Conservation (phyloP, 441 rosid species). For the Erodium trifolium region DNA sequence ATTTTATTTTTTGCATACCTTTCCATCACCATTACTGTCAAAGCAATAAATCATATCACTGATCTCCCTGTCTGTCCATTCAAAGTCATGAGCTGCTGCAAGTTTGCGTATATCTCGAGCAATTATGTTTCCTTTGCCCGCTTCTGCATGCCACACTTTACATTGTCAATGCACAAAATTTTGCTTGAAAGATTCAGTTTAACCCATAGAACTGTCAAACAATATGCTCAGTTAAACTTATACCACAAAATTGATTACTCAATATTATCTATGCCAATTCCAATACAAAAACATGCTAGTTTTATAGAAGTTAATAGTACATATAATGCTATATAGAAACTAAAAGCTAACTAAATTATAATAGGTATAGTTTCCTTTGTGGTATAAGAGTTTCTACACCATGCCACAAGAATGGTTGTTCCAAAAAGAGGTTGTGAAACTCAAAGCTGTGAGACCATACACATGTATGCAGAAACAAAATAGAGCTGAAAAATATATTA, state of each 20-base stretch:
- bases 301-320: too few relatives aligned
- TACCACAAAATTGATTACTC: neutral
- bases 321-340: neutral
- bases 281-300: neutral
- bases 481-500: slow-evolving; percentile 24
- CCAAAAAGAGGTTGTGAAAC: neutral
- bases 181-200: neutral
- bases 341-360: neutral
- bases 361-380: neutral
- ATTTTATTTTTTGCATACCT: neutral
- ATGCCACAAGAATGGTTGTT: neutral
- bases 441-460: neutral
- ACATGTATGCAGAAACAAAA: neutral
- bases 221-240: neutral
- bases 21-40: neutral
- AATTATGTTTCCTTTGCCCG: neutral
- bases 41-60: neutral
- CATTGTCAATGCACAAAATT: neutral
- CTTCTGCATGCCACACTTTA: neutral
- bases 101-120: neutral
- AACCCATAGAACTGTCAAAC: neutral
- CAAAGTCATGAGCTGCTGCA: neutral
- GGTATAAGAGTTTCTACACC: neutral
- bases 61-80: neutral
- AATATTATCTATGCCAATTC: neutral